Conservation (phyloP, 306 rosid genomes). For the Malus fusca region DNA sequence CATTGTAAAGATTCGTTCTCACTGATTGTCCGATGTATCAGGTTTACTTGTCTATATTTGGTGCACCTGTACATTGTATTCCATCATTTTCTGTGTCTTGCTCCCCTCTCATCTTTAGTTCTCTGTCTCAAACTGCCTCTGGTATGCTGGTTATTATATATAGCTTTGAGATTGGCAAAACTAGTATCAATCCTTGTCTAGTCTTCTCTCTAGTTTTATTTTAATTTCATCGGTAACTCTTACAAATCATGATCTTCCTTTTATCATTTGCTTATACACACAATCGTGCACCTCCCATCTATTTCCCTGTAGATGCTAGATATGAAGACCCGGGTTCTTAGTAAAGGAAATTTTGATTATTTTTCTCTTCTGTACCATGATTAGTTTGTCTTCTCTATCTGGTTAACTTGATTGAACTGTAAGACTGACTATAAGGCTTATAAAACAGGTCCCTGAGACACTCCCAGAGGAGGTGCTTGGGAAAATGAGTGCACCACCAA, state of each 20-base stretch:
- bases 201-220: not conserved
- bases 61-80: not conserved
- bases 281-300: not conserved
- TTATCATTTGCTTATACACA: not conserved
- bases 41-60: not conserved
- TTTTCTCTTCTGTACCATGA: not conserved
- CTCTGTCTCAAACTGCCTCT: not conserved
- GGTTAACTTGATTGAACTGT: not conserved
- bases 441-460: constrained; percentile 79
- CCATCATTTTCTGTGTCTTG: not conserved
- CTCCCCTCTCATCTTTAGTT: not conserved
- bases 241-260: not conserved
- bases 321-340: not conserved
- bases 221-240: not conserved
- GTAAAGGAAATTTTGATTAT: not conserved
- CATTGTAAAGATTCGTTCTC: not conserved
- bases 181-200: not conserved
- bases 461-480: constrained; percentile 64
- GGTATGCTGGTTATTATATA: not conserved
- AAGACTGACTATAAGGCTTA: constrained; percentile 14
- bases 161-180: not conserved
- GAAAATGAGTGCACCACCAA: constrained; percentile 95
- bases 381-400: not conserved
- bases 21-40: not conserved
- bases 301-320: not conserved